Evolutionary conservation across 306 rosid genomes (phyloP), one percentile per base, ranked within the genome.

Genomic region (Oxytropis ochrocephala): DNA sequence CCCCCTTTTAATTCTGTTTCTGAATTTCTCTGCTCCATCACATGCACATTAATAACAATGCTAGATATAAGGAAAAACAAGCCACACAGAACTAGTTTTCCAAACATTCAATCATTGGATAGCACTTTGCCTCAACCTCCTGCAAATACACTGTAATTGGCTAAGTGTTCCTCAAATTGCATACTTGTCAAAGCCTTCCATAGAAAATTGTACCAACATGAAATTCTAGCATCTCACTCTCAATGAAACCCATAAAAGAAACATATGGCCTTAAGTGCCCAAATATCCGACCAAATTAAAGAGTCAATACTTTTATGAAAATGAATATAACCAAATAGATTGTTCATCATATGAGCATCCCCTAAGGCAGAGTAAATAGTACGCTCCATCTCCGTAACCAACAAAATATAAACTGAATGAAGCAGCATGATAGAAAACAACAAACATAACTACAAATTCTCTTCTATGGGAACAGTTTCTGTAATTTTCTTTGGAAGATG

Each of bases 181-280:
- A 18, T 11, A 16, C 33, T 36, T 66, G 47, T 12, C 33, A 68
- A 67, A n/a, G 52, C 11, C 36, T 33, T 69, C 56, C 54, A 6
- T 39, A 21, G 56, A 57, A 52, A 75, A 46, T 24, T 27, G 27
- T 17, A 38, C 61, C 42, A 41, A 67, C 16, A 49, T 73, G 63
- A 53, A 27, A 61, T 73, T 60, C 54, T 50, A 73, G n/a, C 12
- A 38, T 67, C 19, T 56, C 61, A 48, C 38, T 41, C 53, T 66
- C n/a, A 66, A 54, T 13, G 32, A 44, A 72, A 17, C 44, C 54
- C 50, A 52, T 2, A 5, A 32, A 64, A 52, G 17, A 29, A 52
- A 11, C 13, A 66, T 6, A 66, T 6, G 42, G 57, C 43, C 27
- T 17, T 30, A 64, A 54, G 55, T 17, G 53, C 38, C 56, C 33